These are phyloP conservation scores for Chaetomium strumarium DNA, from an alignment of 2,329 filamentous ascomycete species.

Conservation along the genomic window DNA sequence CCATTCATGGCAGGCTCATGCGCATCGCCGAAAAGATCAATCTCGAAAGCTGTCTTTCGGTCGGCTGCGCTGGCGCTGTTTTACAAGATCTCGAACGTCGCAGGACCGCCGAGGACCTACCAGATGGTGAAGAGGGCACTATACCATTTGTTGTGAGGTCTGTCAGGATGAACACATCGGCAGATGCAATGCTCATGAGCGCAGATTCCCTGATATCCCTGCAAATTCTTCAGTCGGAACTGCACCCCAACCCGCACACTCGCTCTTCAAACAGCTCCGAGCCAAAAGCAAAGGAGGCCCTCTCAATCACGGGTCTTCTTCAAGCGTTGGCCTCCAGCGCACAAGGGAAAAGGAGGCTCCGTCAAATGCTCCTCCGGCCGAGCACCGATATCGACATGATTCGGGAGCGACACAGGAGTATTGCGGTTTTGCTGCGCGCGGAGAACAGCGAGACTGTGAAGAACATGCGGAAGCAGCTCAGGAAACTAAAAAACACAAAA, in stretches of 20 bases:
- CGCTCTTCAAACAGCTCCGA: slow-evolving; percentile 58
- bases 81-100: slow-evolving; percentile 71
- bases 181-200: slow-evolving; percentile 68
- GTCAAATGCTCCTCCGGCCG: slow-evolving; percentile 77
- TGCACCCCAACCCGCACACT: slow-evolving; percentile 74
- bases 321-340: slow-evolving; percentile 67
- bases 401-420: slow-evolving; percentile 62
- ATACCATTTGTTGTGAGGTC: slow-evolving; percentile 53
- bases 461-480: slow-evolving; percentile 42
- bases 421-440: slow-evolving; percentile 59
- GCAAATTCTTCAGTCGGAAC: slow-evolving; percentile 78
- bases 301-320: slow-evolving; percentile 82
- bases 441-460: slow-evolving; percentile 61
- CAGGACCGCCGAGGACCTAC: slow-evolving; percentile 55
- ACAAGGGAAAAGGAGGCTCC: slow-evolving; percentile 68
- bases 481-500: slow-evolving; percentile 70
- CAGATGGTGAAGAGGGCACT: slow-evolving; percentile 50
- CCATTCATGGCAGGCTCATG: slow-evolving; percentile 58
- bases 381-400: slow-evolving; percentile 64
- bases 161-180: slow-evolving; percentile 70
- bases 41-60: slow-evolving; percentile 65
- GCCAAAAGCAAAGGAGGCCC: slow-evolving; percentile 67
- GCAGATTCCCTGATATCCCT: slow-evolving; percentile 73
- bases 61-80: slow-evolving; percentile 84
- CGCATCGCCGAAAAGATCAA: slow-evolving; percentile 66